Base-by-base conservation (phyloP, 176 grass and related monocot species). In the Calamus simplicifolius region DNA sequence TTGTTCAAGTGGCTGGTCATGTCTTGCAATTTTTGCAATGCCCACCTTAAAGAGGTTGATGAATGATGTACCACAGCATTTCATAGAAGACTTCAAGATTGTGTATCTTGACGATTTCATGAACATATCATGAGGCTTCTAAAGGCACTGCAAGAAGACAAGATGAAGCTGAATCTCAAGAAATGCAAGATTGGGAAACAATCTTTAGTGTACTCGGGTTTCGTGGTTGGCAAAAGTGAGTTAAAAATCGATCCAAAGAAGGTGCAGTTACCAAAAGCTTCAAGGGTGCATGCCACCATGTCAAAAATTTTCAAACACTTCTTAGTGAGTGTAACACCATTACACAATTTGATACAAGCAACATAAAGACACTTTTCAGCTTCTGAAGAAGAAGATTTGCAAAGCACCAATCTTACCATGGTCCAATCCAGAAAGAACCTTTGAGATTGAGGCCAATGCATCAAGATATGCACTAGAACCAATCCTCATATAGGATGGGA, bases 1-100 rank as follows among this genome's bases (percentile, higher is more conserved):
- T 29, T 56, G 16, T 73, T 62, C 58, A 16, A 73, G 52, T 63
- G 49, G 57, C 58, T 73, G 12, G 31, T 62, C 25, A 63, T 63
- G 48, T 38, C 25, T 1, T 63, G 62, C 17, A 29, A 21, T 28
- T 30, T 72, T n/a, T 72, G 31, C 30, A 72, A 72, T 52, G 35
- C 57, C 56, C 57, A 56, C 28, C 0, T 43, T 29, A 51, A 73
- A 55, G 58, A 53, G 54, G 6, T 38, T 73, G 29, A 62, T 73
- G 58, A 63, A 63, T 31, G 25, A 63, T 6, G 7, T 73, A 2
- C 19, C 63, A 10, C 8, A 12, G 35, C 35, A 0, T 43, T 43
- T 43, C 35, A 43, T 68, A 0, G 18, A 29, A 52, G 54, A 28
- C 16, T 70, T 61, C 18, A n/a, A 52, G 2, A 27, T 72, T 51